Evolutionary conservation across 306 rosid genomes (phyloP).

Genomic region (Begonia loranthoides): DNA sequence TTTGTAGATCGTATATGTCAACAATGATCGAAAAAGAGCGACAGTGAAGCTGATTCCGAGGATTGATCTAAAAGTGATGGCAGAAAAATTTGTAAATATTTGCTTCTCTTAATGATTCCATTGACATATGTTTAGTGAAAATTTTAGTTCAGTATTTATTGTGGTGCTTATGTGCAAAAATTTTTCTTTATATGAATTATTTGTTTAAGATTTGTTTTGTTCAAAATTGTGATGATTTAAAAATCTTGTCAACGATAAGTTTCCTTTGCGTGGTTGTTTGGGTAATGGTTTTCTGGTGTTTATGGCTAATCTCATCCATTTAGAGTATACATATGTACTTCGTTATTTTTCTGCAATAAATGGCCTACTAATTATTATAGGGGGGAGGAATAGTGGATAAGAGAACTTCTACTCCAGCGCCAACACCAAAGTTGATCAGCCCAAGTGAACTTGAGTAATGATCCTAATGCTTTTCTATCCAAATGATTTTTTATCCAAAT

Average conservation of each 20-base stretch:
- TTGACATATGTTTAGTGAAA: not conserved
- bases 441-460: constrained; percentile 87
- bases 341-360: too few species aligned
- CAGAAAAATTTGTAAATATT: constrained; percentile 75
- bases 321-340: too few species aligned
- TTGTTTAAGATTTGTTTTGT: too few species aligned
- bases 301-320: not conserved
- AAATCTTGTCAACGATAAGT: too few species aligned
- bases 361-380: constrained; percentile 20
- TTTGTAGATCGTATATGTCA: constrained; percentile 65
- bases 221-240: too few species aligned
- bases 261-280: not conserved
- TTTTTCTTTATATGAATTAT: too few species aligned
- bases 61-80: constrained; percentile 71
- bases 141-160: too few species aligned
- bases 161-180: too few species aligned
- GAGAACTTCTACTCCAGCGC: constrained; percentile 46
- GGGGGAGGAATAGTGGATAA: constrained; percentile 70
- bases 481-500: not conserved
- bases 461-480: constrained; percentile 3
- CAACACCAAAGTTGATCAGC: constrained; percentile 84
- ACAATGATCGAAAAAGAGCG: constrained; percentile 39
- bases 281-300: not conserved
- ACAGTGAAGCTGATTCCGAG: constrained; percentile 88
- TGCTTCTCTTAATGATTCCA: constrained; percentile 1